Evolutionary conservation across 1,284 basidiomycete genomes (phyloP).

Genomic region (Bjerkandera adusta): DNA sequence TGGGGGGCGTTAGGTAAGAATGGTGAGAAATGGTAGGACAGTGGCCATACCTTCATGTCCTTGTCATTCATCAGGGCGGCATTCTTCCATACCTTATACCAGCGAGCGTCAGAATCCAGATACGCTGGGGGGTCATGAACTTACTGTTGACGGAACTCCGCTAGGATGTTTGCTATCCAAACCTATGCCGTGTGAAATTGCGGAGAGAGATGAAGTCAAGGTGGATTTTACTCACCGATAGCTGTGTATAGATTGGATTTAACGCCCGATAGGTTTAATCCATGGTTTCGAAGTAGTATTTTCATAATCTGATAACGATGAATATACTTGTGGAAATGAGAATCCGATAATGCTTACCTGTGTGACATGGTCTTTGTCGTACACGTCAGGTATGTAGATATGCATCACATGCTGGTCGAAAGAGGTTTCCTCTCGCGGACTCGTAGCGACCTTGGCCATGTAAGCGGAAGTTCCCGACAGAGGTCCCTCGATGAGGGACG

Average conservation of each 20-base stretch:
- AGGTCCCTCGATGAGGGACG: constrained; percentile 59
- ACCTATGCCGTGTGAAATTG: constrained; percentile 33
- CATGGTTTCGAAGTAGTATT: constrained; percentile 60
- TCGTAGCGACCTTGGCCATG: constrained; percentile 64
- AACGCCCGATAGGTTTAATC: constrained; percentile 60
- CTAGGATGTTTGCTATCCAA: constrained; percentile 74
- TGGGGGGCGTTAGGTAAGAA: not conserved
- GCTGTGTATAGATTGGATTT: constrained; percentile 67
- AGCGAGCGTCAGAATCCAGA: constrained; percentile 1
- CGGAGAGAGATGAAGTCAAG: not conserved
- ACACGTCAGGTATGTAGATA: constrained; percentile 69
- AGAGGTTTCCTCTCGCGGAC: constrained; percentile 43
- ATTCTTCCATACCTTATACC: constrained; percentile 62
- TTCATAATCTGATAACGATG: constrained; percentile 54
- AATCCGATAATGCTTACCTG: constrained; percentile 38
- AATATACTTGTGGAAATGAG: not conserved
- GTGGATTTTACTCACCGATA: constrained; percentile 40
- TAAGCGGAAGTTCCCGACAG: constrained; percentile 52
- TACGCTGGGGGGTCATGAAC: constrained; percentile 14
- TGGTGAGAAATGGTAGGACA: constrained; percentile 2
- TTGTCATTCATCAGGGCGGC: constrained; percentile 52
- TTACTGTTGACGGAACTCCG: constrained; percentile 66
- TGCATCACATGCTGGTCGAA: constrained; percentile 64
- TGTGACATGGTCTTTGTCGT: constrained; percentile 55
- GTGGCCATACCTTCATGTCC: constrained; percentile 51